These are phyloP conservation scores for Meredithiella fracta DNA, from an alignment of 2,329 filamentous ascomycete species.

Conservation along the genomic window DNA sequence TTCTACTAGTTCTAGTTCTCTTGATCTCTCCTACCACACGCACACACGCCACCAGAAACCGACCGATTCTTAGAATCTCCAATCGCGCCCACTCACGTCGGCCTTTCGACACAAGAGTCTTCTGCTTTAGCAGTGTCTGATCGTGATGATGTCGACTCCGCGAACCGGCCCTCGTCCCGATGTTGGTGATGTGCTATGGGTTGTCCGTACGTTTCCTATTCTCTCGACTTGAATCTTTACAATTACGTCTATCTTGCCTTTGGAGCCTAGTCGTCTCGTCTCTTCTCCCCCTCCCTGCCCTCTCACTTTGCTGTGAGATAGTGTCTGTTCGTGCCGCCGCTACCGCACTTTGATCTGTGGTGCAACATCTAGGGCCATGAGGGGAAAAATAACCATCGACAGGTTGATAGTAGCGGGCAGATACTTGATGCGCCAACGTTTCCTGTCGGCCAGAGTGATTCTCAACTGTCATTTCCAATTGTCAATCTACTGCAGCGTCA, in stretches of 20 bases:
- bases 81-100: conserved; percentile 3
- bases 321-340: neutral
- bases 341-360: neutral
- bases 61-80: too few relatives aligned
- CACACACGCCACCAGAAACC: conserved; percentile 15
- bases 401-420: too few relatives aligned
- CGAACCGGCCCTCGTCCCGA: conserved; percentile 29
- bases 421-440: neutral
- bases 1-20: neutral
- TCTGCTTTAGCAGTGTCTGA: neutral
- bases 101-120: neutral
- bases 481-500: neutral
- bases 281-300: neutral
- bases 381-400: neutral
- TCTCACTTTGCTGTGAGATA: too few relatives aligned
- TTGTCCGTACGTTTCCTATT: conserved; percentile 46
- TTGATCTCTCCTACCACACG: conserved; percentile 13
- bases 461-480: neutral
- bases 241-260: neutral
- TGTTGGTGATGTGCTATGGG: conserved; percentile 49
- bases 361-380: neutral
- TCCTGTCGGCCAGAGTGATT: neutral
- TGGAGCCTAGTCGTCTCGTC: neutral
- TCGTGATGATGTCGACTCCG: neutral
- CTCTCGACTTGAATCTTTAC: neutral